Conservation (phyloP, 129 eudicot genomes). For the Gnaphalium uliginosum region DNA sequence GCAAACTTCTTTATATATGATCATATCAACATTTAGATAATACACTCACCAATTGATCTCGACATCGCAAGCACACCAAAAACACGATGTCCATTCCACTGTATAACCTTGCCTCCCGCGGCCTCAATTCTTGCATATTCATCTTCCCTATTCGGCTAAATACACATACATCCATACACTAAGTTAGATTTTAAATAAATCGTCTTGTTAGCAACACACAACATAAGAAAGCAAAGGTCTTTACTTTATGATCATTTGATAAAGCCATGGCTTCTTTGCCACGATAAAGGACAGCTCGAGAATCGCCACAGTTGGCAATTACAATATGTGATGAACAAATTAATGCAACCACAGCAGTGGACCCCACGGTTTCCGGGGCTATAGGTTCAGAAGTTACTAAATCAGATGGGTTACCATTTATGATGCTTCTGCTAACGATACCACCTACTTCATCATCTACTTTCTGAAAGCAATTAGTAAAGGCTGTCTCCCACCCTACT, state of each 20-base stretch:
- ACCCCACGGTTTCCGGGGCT: slow-evolving; percentile 80
- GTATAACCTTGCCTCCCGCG: slow-evolving; percentile 87
- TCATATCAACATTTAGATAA: neutral
- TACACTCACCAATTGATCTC: slow-evolving; percentile 80
- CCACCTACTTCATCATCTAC: slow-evolving; percentile 84
- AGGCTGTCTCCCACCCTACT: slow-evolving; percentile 60
- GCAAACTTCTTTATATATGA: neutral
- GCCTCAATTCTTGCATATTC: slow-evolving; percentile 90
- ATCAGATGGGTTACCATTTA: slow-evolving; percentile 13
- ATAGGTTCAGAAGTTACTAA: slow-evolving; percentile 48
- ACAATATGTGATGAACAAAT: slow-evolving; percentile 80
- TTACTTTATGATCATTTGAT: slow-evolving; percentile 86
- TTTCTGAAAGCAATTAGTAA: slow-evolving; percentile 58
- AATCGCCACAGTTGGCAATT: slow-evolving; percentile 87
- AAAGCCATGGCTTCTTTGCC: slow-evolving; percentile 78
- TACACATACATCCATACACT: slow-evolving; percentile 4
- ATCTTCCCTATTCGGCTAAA: slow-evolving; percentile 87
- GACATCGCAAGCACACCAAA: slow-evolving; percentile 98
- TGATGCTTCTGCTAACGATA: slow-evolving; percentile 27
- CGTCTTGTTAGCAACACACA: neutral
- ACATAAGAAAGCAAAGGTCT: neutral
- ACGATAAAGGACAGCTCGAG: slow-evolving; percentile 91
- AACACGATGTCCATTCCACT: slow-evolving; percentile 94
- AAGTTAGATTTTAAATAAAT: slow-evolving; percentile 13
- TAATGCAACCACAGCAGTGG: slow-evolving; percentile 87